These are phyloP conservation scores for Cyberlindnera saturnus DNA, from an alignment of 805 yeast genomes.

Conservation along the genomic window DNA sequence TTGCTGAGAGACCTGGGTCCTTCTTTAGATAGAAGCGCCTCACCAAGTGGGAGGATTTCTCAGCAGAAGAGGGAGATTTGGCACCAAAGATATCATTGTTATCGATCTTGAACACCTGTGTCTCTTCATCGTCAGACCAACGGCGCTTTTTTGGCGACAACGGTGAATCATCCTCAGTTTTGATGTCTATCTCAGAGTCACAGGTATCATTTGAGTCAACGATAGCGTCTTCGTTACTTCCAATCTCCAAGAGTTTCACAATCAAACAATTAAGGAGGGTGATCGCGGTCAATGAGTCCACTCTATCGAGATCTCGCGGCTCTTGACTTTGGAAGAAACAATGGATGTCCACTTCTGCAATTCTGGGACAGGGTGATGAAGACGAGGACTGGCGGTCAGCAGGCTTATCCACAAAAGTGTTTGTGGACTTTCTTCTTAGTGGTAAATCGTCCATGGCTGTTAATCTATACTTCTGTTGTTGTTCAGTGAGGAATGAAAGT, in stretches of 20 bases:
- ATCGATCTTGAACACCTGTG: not conserved
- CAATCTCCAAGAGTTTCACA: not conserved
- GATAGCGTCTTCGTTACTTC: not conserved
- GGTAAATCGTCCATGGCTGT: conserved; percentile 10
- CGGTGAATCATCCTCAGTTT: conserved; percentile 8
- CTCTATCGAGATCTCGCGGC: not conserved
- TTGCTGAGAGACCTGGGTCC: conserved; percentile 20
- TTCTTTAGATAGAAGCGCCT: conserved; percentile 19
- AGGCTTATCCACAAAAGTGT: conserved; percentile 9
- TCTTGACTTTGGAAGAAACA: not conserved
- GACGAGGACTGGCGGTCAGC: conserved; percentile 2
- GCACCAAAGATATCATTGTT: not conserved
- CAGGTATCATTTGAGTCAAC: not conserved
- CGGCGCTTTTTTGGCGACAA: conserved; percentile 16
- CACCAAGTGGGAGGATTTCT: conserved; percentile 11
- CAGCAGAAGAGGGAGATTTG: not conserved
- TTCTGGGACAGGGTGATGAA: conserved; percentile 5
- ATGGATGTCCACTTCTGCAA: conserved; percentile 10
- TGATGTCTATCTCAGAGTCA: conserved; percentile 1
- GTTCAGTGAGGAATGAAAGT: too few relatives aligned
- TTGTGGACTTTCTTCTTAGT: conserved; percentile 2
- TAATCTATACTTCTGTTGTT: not conserved
- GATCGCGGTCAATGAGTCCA: conserved; percentile 7
- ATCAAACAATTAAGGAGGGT: conserved; percentile 5
- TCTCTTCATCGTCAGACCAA: conserved; percentile 6